Percentiles rank a stretch among this genome's conserved stretches.
These are phyloP conservation scores for Arxiozyma bovina DNA, from an alignment of 1,139 yeast genomes.

Conservation along the genomic window DNA sequence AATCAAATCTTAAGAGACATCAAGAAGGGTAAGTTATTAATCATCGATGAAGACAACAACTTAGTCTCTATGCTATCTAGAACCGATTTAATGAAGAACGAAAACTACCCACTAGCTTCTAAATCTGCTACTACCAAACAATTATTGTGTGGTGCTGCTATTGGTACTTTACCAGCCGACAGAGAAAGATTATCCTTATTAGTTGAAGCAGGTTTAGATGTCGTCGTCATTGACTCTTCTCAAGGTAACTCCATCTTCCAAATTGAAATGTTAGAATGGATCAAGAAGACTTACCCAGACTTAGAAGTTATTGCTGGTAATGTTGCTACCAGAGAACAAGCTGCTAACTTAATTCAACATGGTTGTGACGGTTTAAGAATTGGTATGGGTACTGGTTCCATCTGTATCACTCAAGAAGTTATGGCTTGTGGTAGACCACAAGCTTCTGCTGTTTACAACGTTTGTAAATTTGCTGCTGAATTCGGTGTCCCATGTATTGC, in stretches of 20 bases:
- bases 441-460: slow-evolving; percentile 58
- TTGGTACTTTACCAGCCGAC: slow-evolving; percentile 90
- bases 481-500: slow-evolving; percentile 64
- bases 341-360: slow-evolving; percentile 87
- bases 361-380: slow-evolving; percentile 98
- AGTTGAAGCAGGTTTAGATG: slow-evolving; percentile 95
- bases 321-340: slow-evolving; percentile 98
- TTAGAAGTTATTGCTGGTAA: slow-evolving; percentile 94
- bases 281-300: slow-evolving; percentile 69
- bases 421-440: slow-evolving; percentile 99
- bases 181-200: slow-evolving; percentile 72
- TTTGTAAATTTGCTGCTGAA: slow-evolving; percentile 33
- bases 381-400: slow-evolving; percentile 99
- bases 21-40: slow-evolving; percentile 96
- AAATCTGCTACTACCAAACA: slow-evolving; percentile 90
- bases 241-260: slow-evolving; percentile 97
- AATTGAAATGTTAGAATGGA: slow-evolving; percentile 85
- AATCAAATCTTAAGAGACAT: slow-evolving; percentile 83
- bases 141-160: slow-evolving; percentile 96
- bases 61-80: slow-evolving; percentile 84
- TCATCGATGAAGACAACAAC: slow-evolving; percentile 68
- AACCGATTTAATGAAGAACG: slow-evolving; percentile 95
- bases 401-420: slow-evolving; percentile 98
- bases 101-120: slow-evolving; percentile 88
- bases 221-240: slow-evolving; percentile 89